Conservation (phyloP, 2,329 filamentous ascomycete species). For the Fusarium graminum region DNA sequence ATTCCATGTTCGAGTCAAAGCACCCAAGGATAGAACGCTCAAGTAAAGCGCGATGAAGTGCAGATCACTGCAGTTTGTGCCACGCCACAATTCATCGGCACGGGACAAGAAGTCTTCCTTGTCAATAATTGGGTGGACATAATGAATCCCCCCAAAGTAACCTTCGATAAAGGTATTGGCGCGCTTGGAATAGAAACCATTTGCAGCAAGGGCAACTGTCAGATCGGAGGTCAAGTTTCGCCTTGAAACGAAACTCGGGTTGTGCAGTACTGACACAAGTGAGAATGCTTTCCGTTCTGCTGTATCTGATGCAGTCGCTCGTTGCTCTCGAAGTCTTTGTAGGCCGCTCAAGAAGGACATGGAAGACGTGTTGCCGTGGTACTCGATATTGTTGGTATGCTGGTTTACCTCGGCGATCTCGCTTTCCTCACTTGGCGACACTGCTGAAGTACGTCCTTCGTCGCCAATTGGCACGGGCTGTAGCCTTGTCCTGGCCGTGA, state of each 20-base stretch:
- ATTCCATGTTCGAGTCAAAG: constrained; percentile 4
- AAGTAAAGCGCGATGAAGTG: constrained; percentile 13
- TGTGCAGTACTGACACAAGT: constrained; percentile 11
- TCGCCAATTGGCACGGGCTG: not conserved
- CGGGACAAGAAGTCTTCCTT: constrained; percentile 11
- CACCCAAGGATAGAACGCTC: constrained; percentile 12
- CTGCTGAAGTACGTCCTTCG: not conserved
- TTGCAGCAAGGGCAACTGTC: not conserved
- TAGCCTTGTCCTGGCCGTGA: not conserved
- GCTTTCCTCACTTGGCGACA: constrained; percentile 14
- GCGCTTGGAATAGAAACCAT: constrained; percentile 14
- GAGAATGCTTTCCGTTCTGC: constrained; percentile 7
- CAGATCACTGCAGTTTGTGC: not conserved
- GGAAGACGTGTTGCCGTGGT: constrained; percentile 14
- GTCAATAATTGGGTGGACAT: constrained; percentile 17
- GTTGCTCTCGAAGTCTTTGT: constrained; percentile 8
- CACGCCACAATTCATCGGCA: not conserved
- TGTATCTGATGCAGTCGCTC: not conserved
- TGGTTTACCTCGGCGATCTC: constrained; percentile 16
- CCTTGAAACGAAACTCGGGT: constrained; percentile 9
- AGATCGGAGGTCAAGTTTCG: constrained; percentile 5
- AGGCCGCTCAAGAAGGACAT: constrained; percentile 11
- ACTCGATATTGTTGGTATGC: constrained; percentile 17
- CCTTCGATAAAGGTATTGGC: constrained; percentile 18
- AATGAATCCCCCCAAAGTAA: constrained; percentile 7